A percentile compares a stretch with the other conserved stretches of the same genome.
phyloP scores from a whole-genome alignment of 768 basidiomycete species.

The Xerocomellus chrysenteron region DNA sequence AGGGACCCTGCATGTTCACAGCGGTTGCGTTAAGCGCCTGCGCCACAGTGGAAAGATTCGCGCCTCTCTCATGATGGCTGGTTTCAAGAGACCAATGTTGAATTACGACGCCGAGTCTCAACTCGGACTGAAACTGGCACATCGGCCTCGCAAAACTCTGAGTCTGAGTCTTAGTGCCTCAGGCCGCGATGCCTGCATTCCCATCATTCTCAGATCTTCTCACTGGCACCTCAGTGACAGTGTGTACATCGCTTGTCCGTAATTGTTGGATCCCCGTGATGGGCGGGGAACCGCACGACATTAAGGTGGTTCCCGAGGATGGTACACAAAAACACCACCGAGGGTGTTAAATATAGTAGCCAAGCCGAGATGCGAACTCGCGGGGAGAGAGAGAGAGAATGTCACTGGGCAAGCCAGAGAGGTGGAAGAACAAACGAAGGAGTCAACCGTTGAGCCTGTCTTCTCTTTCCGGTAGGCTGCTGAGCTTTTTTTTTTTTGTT shows the following conservation, averaged over 20 bases:
- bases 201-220: too few relatives aligned
- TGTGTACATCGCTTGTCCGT: neutral
- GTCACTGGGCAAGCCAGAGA: neutral
- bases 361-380: neutral
- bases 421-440: neutral
- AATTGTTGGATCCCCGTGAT: neutral
- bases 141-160: too few relatives aligned
- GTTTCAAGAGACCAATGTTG: neutral
- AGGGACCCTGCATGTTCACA: too few relatives aligned
- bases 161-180: neutral
- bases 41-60: too few relatives aligned
- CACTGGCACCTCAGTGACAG: too few relatives aligned
- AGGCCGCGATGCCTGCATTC: neutral
- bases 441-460: too few relatives aligned
- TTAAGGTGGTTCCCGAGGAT: neutral
- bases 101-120: neutral
- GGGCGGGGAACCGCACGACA: neutral
- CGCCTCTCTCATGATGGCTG: neutral
- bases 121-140: too few relatives aligned
- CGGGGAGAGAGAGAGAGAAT: neutral
- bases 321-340: neutral
- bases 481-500: neutral
- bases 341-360: neutral
- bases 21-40: too few relatives aligned
- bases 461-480: neutral